Conservation (phyloP, 306 rosid genomes). For the Dalbergia cultrata region DNA sequence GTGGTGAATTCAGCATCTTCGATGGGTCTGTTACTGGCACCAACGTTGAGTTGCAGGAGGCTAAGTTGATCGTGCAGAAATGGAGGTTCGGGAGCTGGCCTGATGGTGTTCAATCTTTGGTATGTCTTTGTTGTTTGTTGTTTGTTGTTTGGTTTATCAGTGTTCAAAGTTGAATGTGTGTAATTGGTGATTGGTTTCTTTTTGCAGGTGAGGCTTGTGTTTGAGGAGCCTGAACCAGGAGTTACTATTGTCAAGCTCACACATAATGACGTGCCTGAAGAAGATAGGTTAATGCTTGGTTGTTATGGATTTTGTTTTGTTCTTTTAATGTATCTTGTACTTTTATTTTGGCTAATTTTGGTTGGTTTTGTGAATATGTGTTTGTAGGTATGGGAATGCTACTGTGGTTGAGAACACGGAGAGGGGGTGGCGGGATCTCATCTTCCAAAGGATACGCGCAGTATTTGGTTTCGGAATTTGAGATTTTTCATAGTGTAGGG, state of each 20-base stretch:
- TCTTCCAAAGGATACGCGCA: conserved; percentile 93
- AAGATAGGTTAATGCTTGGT: conserved; percentile 72
- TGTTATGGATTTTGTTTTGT: not conserved
- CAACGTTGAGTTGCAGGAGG: conserved; percentile 85
- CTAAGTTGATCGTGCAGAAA: conserved; percentile 78
- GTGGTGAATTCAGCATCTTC: conserved; percentile 84
- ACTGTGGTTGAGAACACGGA: conserved; percentile 98
- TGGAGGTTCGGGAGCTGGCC: conserved; percentile 97
- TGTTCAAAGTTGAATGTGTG: not conserved
- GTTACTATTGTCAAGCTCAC: conserved; percentile 77
- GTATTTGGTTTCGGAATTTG: conserved; percentile 94
- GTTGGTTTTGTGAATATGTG: not conserved
- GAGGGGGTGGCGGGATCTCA: conserved; percentile 97
- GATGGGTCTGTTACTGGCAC: conserved; percentile 91
- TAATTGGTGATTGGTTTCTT: not conserved
- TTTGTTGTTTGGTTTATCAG: not conserved
- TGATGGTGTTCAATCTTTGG: conserved; percentile 80
- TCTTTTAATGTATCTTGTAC: not conserved
- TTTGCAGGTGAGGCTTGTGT: conserved; percentile 78
- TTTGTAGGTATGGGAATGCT: conserved; percentile 87
- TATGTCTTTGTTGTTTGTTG: conserved; percentile 33
- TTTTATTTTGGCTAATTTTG: conserved; percentile 4
- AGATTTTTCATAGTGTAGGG: conserved; percentile 21
- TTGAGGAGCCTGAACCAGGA: conserved; percentile 92
- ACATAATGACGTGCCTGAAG: conserved; percentile 88